Evolutionary conservation across 2,329 filamentous ascomycete genomes (phyloP), one percentile per base, ranked within the genome.

Genomic region (Hirsutella minnesotensis): DNA sequence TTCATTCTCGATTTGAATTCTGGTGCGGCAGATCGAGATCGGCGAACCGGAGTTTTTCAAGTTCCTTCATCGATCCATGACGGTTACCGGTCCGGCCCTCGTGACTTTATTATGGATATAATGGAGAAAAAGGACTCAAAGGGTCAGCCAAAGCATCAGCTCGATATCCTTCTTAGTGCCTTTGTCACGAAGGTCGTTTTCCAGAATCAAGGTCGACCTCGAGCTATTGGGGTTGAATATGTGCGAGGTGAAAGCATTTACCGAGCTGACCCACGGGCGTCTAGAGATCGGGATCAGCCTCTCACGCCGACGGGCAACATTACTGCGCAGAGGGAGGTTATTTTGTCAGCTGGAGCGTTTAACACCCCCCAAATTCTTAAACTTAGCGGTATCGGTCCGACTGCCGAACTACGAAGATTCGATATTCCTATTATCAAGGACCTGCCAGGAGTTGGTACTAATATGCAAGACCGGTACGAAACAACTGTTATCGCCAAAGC

Each of bases 361-460:
- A 68, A 69, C 51, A 65, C 63, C 1, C 69, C 68, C 5, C 61
- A 68, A 40, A 54, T 72, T 41, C 61, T 72, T 9, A 67, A 70
- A 54, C 58, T 69, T 9, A 67, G 62, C 27, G 69, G 68, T n/a
- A 54, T 72, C 41, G 68, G 69, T 2, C 59, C 64, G 8, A 55
- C 51, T 15, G 53, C 47, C 1, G 63, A 69, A 51, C 59, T 70
- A 13, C 37, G 52, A 22, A 47, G 49, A 31, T 52, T 71, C 50
- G 56, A 62, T 18, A 79, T 81, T 46, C 58, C 66, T 1, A 65
- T 78, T 7, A 52, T 79, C 37, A 59, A 63, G 3, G 67, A 83
- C 52, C 64, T 79, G 1, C 78, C 77, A 0, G 79, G 77, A 38
- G 78, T 84, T 9, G 80, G 79, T 22, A 69, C 65, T 29, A 80